These are phyloP conservation scores for Clonostachys byssicola DNA, from an alignment of 2,329 filamentous ascomycete genomes.

Conservation along the genomic window DNA sequence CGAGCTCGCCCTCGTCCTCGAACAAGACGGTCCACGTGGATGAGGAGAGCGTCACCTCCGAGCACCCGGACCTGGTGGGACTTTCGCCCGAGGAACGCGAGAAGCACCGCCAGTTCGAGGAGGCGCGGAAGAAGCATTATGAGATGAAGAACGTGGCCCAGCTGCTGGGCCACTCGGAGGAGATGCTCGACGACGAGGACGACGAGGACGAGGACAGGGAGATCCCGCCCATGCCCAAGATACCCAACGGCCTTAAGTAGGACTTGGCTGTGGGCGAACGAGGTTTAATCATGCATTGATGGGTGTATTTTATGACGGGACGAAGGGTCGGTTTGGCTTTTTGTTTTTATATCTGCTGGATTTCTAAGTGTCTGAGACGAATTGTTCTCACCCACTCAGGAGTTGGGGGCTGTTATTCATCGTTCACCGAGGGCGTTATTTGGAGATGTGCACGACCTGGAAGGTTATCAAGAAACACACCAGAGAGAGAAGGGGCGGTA, in stretches of 20 bases:
- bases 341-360: background rate
- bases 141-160: slow-evolving; percentile 96
- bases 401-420: no score
- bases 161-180: slow-evolving; percentile 73
- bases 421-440: no score
- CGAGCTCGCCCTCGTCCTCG: slow-evolving; percentile 27
- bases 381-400: no score
- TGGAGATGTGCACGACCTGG: no score
- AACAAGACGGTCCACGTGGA: slow-evolving; percentile 80
- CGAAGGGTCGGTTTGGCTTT: slow-evolving; percentile 1
- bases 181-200: slow-evolving; percentile 58
- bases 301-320: no score
- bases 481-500: no score
- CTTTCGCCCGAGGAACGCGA: slow-evolving; percentile 71
- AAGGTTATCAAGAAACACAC: no score
- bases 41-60: slow-evolving; percentile 42
- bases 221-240: slow-evolving; percentile 32
- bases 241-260: slow-evolving; percentile 34
- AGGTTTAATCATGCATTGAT: background rate
- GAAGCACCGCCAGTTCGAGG: slow-evolving; percentile 90
- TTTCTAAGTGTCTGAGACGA: background rate
- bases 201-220: slow-evolving; percentile 50
- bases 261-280: background rate
- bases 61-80: slow-evolving; percentile 39
- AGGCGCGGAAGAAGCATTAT: slow-evolving; percentile 92